These are phyloP conservation scores for Penicillium sclerotigenum DNA, from an alignment of 2,329 filamentous ascomycete genomes.

Conservation along the genomic window DNA sequence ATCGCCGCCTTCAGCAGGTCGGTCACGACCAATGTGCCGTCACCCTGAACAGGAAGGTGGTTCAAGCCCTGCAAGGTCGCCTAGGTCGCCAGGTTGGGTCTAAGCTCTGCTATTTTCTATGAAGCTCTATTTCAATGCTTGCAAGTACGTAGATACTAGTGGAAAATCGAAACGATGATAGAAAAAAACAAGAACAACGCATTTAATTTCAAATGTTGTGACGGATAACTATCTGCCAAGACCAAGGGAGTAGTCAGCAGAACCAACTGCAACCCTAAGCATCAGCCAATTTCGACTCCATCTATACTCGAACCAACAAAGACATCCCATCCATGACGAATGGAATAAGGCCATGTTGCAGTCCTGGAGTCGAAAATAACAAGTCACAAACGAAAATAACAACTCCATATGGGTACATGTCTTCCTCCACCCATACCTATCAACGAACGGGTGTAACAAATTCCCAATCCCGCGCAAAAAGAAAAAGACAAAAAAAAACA, in stretches of 20 bases:
- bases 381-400: not conserved
- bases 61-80: too few relatives aligned
- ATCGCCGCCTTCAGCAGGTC: too few relatives aligned
- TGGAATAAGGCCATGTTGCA: not conserved
- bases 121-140: not conserved
- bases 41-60: too few relatives aligned
- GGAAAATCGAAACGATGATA: not conserved
- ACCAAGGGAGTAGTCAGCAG: not conserved
- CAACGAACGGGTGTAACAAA: not conserved
- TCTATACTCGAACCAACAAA: not conserved
- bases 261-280: not conserved
- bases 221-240: not conserved
- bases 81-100: too few relatives aligned
- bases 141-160: not conserved
- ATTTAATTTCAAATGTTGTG: not conserved
- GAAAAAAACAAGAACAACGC: not conserved
- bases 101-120: too few relatives aligned
- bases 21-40: too few relatives aligned
- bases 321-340: not conserved
- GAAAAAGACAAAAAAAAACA: not conserved
- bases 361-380: not conserved
- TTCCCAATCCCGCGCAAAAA: not conserved
- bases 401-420: not conserved
- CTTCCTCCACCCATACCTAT: not conserved
- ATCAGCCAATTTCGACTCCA: not conserved